Percentiles rank a stretch among this genome's conserved stretches.
These are phyloP conservation scores for Yamadazyma triangularis DNA, from an alignment of 1,139 yeast genomes.

Conservation along the genomic window DNA sequence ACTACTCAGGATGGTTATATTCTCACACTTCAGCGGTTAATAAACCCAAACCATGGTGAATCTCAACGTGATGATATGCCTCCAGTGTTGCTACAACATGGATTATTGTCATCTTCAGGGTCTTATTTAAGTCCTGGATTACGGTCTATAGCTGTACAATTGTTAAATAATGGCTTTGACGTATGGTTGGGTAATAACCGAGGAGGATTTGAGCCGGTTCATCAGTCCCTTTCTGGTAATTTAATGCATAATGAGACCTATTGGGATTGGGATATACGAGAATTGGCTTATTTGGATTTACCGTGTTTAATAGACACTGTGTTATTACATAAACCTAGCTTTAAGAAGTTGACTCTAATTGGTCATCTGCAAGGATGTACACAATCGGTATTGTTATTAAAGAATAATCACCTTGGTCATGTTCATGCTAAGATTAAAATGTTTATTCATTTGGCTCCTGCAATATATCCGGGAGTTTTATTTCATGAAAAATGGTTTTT, in stretches of 20 bases:
- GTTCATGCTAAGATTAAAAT: constrained; percentile 51
- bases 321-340: constrained; percentile 34
- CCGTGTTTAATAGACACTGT: constrained; percentile 69
- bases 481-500: constrained; percentile 55
- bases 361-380: constrained; percentile 96
- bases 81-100: constrained; percentile 80
- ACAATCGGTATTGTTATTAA: constrained; percentile 63
- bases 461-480: constrained; percentile 78
- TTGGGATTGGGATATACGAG: constrained; percentile 87
- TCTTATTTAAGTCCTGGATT: constrained; percentile 77
- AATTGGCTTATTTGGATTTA: constrained; percentile 74
- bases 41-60: constrained; percentile 44
- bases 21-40: constrained; percentile 58
- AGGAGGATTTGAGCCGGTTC: constrained; percentile 74
- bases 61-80: constrained; percentile 24
- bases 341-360: constrained; percentile 52
- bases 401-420: constrained; percentile 25
- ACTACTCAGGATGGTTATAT: constrained; percentile 80
- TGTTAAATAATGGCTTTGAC: constrained; percentile 66
- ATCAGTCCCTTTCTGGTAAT: constrained; percentile 35
- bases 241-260: constrained; percentile 45
- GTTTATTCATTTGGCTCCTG: constrained; percentile 83
- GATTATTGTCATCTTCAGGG: constrained; percentile 81
- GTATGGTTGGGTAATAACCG: constrained; percentile 95
- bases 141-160: constrained; percentile 65